Evolutionary conservation across 352 stramenopile species (phyloP), one percentile per base, ranked within the genome.

Genomic region (Phytophthora sojae): DNA sequence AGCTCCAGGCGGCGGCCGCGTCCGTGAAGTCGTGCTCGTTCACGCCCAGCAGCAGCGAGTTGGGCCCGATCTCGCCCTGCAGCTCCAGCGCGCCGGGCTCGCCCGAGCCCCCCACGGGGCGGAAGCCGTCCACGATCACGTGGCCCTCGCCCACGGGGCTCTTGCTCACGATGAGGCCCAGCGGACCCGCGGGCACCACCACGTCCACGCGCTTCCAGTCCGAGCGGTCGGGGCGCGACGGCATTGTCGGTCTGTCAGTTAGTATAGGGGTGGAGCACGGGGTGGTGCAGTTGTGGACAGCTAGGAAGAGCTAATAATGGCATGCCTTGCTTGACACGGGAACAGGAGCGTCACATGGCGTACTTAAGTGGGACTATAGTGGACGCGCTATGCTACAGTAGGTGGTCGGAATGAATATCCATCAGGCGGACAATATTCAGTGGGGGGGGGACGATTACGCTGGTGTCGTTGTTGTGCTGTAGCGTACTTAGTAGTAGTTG

Each of bases 111-210:
- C 74, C 73, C 2, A 87, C 80, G 45, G 86, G 82, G 4, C 86
- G 85, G 69, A 96, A 96, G 64, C 84, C 83, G 61, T 96, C 86
- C 32, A 96, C 84, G 15, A 95, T 67, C 25, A 92, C 81, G 57
- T 87, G 78, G 42, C 76, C 69, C 32, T 75, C 77, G 61, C 45
- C 75, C 45, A 17, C 62, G 29, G 65, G 49, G 2, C 57, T 77
- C 61, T 93, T 89, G 54, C 83, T 94, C 35, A 96, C 85, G 68
- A 96, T 85, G 29, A 96, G 85, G 0, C 86, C 89, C 1, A 96
- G 75, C 1, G 89, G 83, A 0, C 88, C 88, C 1, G 85, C 68
- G 9, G 85, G 84, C 26, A 94, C 89, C 29, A 75, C 74, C 53
- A 96, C 79, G 58, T 91, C 82, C 39, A 96, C 85, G 61, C 82